phyloP scores from a whole-genome alignment of 768 basidiomycete genomes.

The Naganishia onofrii region DNA sequence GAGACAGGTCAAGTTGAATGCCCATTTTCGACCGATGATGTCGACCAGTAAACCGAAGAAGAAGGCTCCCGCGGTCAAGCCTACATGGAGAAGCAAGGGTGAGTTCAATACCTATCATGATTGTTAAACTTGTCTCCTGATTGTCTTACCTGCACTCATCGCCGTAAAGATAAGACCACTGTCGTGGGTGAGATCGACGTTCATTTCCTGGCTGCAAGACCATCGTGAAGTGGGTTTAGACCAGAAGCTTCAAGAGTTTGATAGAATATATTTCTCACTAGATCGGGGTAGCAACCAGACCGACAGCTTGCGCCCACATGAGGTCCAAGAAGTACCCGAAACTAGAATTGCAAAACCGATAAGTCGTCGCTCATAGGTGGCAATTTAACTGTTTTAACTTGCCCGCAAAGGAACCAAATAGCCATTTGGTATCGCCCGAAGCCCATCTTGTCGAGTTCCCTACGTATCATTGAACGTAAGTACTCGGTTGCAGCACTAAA shows the following conservation, averaged over 20 bases:
- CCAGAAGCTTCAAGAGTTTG: neutral
- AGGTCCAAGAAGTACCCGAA: constrained; percentile 53
- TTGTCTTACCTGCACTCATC: constrained; percentile 42
- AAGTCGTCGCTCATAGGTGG: neutral
- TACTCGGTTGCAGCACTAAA: neutral
- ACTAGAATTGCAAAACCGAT: neutral
- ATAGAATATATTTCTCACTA: constrained; percentile 38
- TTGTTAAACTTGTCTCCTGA: constrained; percentile 31
- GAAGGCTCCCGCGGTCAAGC: constrained; percentile 33
- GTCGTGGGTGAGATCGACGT: constrained; percentile 6
- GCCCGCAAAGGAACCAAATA: constrained; percentile 51
- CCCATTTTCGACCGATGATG: constrained; percentile 52
- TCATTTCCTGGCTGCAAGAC: constrained; percentile 16
- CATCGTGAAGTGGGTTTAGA: neutral
- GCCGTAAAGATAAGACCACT: constrained; percentile 48
- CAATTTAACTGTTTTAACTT: neutral
- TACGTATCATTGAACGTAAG: constrained; percentile 19
- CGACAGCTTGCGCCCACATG: constrained; percentile 49
- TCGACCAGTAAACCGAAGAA: constrained; percentile 30
- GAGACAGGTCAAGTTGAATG: constrained; percentile 54
- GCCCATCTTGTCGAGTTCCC: constrained; percentile 48
- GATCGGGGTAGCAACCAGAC: constrained; percentile 44
- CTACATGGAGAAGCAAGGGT: neutral
- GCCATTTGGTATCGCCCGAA: constrained; percentile 49
- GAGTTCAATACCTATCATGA: constrained; percentile 31